phyloP scores from a whole-genome alignment of 1,284 basidiomycete species.

The Somion occarium region DNA sequence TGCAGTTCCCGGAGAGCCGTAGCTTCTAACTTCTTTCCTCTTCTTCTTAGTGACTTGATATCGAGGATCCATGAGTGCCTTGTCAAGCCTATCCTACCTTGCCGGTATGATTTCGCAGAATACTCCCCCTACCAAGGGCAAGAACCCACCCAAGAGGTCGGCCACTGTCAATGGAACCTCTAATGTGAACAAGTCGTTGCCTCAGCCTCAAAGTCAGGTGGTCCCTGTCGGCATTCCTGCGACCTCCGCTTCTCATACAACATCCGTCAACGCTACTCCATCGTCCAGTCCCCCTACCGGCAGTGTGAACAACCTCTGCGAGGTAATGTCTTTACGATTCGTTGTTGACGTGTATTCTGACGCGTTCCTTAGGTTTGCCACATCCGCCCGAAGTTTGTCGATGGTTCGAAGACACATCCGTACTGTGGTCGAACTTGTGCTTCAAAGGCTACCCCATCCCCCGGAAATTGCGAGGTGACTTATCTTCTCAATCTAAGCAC shows the following conservation, averaged over 20 bases:
- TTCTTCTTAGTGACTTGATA: background rate
- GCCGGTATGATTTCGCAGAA: constrained; percentile 8
- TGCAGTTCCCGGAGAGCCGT: constrained; percentile 9
- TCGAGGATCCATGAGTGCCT: constrained; percentile 1
- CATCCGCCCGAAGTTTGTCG: constrained; percentile 44
- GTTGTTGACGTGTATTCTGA: background rate
- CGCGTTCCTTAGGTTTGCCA: constrained; percentile 36
- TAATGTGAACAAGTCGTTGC: background rate
- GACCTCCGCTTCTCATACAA: background rate
- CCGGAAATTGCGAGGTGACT: constrained; percentile 7
- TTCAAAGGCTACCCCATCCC: constrained; percentile 4
- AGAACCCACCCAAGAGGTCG: background rate
- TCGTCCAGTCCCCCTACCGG: constrained; percentile 8
- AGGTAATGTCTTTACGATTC: constrained; percentile 11
- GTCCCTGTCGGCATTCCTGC: background rate
- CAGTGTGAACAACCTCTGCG: constrained; percentile 10
- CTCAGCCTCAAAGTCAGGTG: background rate
- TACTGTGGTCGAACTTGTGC: constrained; percentile 33
- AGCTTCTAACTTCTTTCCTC: constrained; percentile 3
- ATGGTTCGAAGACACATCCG: constrained; percentile 36
- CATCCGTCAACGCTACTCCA: background rate
- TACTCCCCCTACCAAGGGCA: constrained; percentile 1
- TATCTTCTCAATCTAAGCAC: background rate
- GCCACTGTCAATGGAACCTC: background rate
- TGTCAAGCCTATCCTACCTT: constrained; percentile 7